phyloP scores from a whole-genome alignment of 1,139 yeast species.

The Geotrichum macrosporum region DNA sequence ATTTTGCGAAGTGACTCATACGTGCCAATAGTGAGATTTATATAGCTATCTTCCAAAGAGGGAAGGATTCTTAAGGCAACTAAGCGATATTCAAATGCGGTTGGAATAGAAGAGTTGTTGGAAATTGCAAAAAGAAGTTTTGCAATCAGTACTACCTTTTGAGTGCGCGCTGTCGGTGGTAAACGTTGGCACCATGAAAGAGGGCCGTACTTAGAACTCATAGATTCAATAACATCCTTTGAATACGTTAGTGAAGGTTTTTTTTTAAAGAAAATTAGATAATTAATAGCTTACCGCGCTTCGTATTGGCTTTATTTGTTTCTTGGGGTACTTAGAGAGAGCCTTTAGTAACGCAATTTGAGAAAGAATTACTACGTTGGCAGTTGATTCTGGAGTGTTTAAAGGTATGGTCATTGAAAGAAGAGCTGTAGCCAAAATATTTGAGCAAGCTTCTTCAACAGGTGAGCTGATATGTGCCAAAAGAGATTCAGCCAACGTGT shows the following conservation, averaged over 20 bases:
- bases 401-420: conserved; percentile 3
- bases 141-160: conserved; percentile 22
- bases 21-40: conserved; percentile 22
- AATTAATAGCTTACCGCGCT: conserved; percentile 19
- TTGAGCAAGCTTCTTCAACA: not conserved
- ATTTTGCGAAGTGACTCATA: conserved; percentile 22
- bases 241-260: too few relatives aligned
- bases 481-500: not conserved
- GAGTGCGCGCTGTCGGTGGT: conserved; percentile 9
- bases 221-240: conserved; percentile 16
- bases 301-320: conserved; percentile 21
- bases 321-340: conserved; percentile 21
- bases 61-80: conserved; percentile 23
- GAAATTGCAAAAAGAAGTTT: conserved; percentile 25
- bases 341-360: conserved; percentile 24
- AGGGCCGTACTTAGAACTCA: conserved; percentile 16
- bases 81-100: conserved; percentile 23
- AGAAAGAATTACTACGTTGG: conserved; percentile 22
- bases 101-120: conserved; percentile 21
- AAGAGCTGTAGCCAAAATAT: not conserved
- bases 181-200: conserved; percentile 22
- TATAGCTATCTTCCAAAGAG: conserved; percentile 17
- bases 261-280: conserved; percentile 8
- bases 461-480: not conserved
- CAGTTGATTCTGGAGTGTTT: conserved; percentile 6